These are phyloP conservation scores for Ceratobasidium sp. DNA, from an alignment of 1,284 basidiomycete species.

Conservation along the genomic window DNA sequence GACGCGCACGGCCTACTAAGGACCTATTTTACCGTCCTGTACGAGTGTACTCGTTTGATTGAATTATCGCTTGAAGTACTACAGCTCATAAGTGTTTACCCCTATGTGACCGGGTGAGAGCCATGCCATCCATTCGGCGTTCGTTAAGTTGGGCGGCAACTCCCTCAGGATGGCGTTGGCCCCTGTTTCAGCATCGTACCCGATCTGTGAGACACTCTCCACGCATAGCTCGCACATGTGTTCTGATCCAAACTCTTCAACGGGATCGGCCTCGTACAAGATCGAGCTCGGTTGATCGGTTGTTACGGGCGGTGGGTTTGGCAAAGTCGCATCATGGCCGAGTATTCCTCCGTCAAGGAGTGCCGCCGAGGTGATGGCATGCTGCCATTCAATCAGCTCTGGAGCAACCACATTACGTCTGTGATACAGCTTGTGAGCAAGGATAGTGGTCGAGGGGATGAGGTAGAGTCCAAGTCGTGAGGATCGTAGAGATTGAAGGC, in stretches of 20 bases:
- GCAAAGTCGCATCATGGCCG: background rate
- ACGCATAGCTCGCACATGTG: conserved; percentile 1
- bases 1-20: no score
- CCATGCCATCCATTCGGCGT: conserved; percentile 24
- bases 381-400: conserved; percentile 16
- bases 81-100: background rate
- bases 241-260: background rate
- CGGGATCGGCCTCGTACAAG: background rate
- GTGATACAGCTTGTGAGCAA: conserved; percentile 31
- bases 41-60: no score
- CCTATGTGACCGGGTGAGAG: conserved; percentile 16
- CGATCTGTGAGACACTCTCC: background rate
- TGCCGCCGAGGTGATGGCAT: background rate
- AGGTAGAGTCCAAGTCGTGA: conserved; percentile 17
- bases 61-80: background rate
- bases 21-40: no score
- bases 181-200: conserved; percentile 1
- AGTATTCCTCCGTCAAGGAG: background rate
- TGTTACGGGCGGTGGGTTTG: background rate
- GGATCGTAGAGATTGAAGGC: background rate
- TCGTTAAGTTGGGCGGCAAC: background rate
- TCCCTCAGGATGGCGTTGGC: background rate
- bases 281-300: conserved; percentile 7
- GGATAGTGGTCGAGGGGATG: conserved; percentile 11
- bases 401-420: background rate